These are phyloP conservation scores for Hyaloscypha bicolor DNA, from an alignment of 495 filamentous ascomycete species.

Conservation along the genomic window DNA sequence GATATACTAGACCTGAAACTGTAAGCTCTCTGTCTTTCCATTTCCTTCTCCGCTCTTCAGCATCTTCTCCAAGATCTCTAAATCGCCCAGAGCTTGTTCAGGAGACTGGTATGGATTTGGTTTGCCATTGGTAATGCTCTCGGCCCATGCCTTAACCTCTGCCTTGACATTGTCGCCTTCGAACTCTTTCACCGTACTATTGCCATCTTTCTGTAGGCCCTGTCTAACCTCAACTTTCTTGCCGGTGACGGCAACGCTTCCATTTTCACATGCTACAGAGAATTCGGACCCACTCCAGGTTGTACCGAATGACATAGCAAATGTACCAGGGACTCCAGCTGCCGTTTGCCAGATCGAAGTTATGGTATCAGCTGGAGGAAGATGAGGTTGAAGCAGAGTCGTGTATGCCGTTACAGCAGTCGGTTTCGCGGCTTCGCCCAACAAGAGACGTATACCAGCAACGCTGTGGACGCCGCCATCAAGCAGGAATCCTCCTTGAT, in stretches of 20 bases:
- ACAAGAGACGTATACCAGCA: slow-evolving; percentile 62
- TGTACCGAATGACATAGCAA: slow-evolving; percentile 68
- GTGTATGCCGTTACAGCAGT: slow-evolving; percentile 61
- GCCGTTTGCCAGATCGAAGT: slow-evolving; percentile 62
- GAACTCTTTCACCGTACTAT: slow-evolving; percentile 50
- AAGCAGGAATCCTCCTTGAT: slow-evolving; percentile 79
- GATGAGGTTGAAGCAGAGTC: slow-evolving; percentile 56
- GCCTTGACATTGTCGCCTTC: slow-evolving; percentile 60
- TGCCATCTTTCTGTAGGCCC: slow-evolving; percentile 44
- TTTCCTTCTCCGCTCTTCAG: slow-evolving; percentile 61
- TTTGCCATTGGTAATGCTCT: slow-evolving; percentile 50
- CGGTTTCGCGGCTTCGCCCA: slow-evolving; percentile 54
- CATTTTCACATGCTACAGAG: slow-evolving; percentile 53
- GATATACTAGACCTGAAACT: slow-evolving; percentile 25
- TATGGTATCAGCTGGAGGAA: slow-evolving; percentile 77
- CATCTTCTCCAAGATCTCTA: slow-evolving; percentile 69
- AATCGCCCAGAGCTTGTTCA: slow-evolving; percentile 68
- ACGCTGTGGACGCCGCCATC: slow-evolving; percentile 78
- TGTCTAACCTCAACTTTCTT: slow-evolving; percentile 43
- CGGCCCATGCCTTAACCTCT: slow-evolving; percentile 69
- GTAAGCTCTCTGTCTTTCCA: slow-evolving; percentile 47
- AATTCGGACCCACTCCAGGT: slow-evolving; percentile 56
- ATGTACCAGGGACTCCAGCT: slow-evolving; percentile 63
- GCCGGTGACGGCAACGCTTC: slow-evolving; percentile 48
- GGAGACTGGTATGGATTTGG: slow-evolving; percentile 59